A percentile compares a stretch with the other conserved stretches of the same genome.
These are phyloP conservation scores for Salix brachista DNA, from an alignment of 345 rosid genomes.

Conservation along the genomic window DNA sequence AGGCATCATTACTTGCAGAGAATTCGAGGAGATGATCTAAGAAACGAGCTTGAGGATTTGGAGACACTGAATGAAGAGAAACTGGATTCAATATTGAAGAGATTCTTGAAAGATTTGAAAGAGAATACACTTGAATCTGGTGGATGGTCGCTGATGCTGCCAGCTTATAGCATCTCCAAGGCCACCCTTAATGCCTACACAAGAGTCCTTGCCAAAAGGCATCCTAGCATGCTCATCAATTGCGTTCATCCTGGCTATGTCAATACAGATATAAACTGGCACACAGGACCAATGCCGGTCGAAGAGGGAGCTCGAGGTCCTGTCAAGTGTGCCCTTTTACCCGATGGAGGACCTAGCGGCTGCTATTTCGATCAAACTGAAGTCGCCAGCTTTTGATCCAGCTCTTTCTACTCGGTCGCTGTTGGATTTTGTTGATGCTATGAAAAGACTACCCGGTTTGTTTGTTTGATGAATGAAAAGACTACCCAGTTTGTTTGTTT, in stretches of 20 bases:
- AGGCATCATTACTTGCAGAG: conserved; percentile 27
- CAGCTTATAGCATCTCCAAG: conserved; percentile 52
- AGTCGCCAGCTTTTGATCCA: conserved; percentile 36
- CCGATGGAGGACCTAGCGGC: conserved; percentile 42
- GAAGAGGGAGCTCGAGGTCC: conserved; percentile 50
- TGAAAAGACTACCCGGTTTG: background rate
- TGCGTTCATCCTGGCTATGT: conserved; percentile 57
- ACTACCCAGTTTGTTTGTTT: background rate
- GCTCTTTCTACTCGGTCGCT: no score
- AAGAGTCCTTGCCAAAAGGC: conserved; percentile 42
- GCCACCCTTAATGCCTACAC: conserved; percentile 51
- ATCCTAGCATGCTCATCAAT: conserved; percentile 44
- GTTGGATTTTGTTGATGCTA: background rate
- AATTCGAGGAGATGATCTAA: conserved; percentile 27
- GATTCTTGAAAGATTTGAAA: conserved; percentile 35
- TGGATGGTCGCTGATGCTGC: conserved; percentile 55
- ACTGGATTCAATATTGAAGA: conserved; percentile 31
- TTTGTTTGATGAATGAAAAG: background rate
- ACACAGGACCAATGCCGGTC: conserved; percentile 36
- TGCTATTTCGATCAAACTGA: conserved; percentile 46
- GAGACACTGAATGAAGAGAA: conserved; percentile 40
- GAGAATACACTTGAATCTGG: conserved; percentile 39
- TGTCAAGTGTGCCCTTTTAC: conserved; percentile 48
- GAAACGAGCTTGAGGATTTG: conserved; percentile 38
- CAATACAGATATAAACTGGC: conserved; percentile 45